A percentile compares a stretch with the other conserved stretches of the same genome.
These are phyloP conservation scores for Aspergillus niger DNA, from an alignment of 2,329 filamentous ascomycete species.

Conservation along the genomic window DNA sequence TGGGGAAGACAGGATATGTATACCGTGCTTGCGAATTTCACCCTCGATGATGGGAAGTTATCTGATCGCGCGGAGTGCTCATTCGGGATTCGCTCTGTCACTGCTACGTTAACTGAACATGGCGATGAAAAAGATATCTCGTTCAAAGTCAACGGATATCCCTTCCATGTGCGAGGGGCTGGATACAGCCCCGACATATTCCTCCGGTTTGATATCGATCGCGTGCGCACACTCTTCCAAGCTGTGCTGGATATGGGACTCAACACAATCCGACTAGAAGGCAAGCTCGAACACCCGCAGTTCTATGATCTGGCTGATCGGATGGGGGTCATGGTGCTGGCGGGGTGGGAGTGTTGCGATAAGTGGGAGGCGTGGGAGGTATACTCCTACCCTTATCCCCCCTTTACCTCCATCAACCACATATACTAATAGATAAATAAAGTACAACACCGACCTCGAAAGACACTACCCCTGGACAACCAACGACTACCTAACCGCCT, in stretches of 20 bases:
- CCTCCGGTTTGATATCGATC: constrained; percentile 56
- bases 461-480: no score
- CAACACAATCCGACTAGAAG: constrained; percentile 65
- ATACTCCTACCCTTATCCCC: background rate
- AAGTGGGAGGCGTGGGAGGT: constrained; percentile 66
- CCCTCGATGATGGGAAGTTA: constrained; percentile 12
- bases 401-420: no score
- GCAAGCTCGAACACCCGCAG: constrained; percentile 64
- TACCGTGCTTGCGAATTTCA: constrained; percentile 34
- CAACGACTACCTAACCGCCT: constrained; percentile 58
- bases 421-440: background rate
- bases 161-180: constrained; percentile 63
- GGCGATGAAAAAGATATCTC: constrained; percentile 53
- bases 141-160: constrained; percentile 59
- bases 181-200: constrained; percentile 66
- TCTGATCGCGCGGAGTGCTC: constrained; percentile 40
- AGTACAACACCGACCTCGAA: constrained; percentile 57
- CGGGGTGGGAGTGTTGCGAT: constrained; percentile 68
- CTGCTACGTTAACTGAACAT: constrained; percentile 50
- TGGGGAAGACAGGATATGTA: constrained; percentile 63
- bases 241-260: constrained; percentile 63
- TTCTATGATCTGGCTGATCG: constrained; percentile 62
- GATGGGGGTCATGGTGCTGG: constrained; percentile 62
- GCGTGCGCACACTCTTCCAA: constrained; percentile 53
- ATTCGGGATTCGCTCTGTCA: constrained; percentile 60